These are phyloP conservation scores for Diaporthe sp. DNA, from an alignment of 2,329 filamentous ascomycete species.

Conservation along the genomic window DNA sequence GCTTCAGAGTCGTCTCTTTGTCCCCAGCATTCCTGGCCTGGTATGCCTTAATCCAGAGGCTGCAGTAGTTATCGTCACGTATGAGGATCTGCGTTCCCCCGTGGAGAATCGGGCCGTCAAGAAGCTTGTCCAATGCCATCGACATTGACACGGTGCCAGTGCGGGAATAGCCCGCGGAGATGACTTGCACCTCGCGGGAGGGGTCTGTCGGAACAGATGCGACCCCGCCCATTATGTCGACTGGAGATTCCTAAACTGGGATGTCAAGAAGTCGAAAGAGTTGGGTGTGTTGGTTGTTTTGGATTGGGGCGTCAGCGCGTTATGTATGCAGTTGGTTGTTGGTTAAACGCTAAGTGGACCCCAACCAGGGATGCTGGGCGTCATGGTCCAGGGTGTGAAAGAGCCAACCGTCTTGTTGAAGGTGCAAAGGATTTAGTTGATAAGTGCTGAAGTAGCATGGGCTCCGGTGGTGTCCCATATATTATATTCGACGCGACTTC, in stretches of 20 bases:
- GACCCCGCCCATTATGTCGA: conserved; percentile 35
- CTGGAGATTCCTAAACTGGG: not conserved
- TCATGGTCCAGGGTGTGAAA: too few relatives aligned
- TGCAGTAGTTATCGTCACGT: conserved; percentile 41
- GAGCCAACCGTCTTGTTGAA: too few relatives aligned
- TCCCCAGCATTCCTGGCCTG: conserved; percentile 44
- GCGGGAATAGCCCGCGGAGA: conserved; percentile 38
- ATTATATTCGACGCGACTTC: too few relatives aligned
- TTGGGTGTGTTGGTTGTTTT: not conserved
- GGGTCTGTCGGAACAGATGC: conserved; percentile 33
- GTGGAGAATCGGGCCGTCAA: conserved; percentile 35
- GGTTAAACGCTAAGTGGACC: not conserved
- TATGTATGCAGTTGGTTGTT: not conserved
- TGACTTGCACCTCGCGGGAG: conserved; percentile 34
- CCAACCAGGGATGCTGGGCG: not conserved
- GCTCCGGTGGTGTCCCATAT: too few relatives aligned
- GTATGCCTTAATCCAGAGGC: conserved; percentile 46
- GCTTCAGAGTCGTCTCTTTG: conserved; percentile 43
- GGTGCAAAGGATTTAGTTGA: too few relatives aligned
- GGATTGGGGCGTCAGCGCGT: not conserved
- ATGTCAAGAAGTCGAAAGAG: not conserved
- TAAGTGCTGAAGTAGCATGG: too few relatives aligned
- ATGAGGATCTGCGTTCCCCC: conserved; percentile 35
- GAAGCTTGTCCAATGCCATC: conserved; percentile 36
- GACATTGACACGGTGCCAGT: conserved; percentile 41